Evolutionary conservation across 2,329 filamentous ascomycete genomes (phyloP).

Genomic region (Penicillium psychrosexuale): DNA sequence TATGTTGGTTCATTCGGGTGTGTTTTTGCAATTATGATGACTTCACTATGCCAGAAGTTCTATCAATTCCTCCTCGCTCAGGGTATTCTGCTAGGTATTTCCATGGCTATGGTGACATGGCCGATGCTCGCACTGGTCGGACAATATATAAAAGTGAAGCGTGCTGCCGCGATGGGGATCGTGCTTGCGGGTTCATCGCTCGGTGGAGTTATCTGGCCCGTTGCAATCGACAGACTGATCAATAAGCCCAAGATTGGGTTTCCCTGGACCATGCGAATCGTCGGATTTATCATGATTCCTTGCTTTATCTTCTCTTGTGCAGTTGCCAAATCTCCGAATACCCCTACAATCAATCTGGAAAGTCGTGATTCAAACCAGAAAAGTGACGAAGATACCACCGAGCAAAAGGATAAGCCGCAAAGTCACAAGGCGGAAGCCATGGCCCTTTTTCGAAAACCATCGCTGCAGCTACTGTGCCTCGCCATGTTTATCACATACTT

Average conservation of each 20-base stretch:
- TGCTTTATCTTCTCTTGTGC: conserved; percentile 32
- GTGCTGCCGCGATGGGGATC: conserved; percentile 33
- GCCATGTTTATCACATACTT: conserved; percentile 39
- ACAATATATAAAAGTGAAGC: conserved; percentile 29
- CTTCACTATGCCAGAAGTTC: conserved; percentile 35
- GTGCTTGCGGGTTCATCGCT: conserved; percentile 34
- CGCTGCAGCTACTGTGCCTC: conserved; percentile 26
- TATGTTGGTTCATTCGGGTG: conserved; percentile 27
- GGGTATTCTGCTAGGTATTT: conserved; percentile 33
- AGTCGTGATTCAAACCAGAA: background rate
- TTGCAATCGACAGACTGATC: conserved; percentile 31
- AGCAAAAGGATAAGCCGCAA: background rate
- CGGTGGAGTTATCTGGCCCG: conserved; percentile 38
- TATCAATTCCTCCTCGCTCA: conserved; percentile 43
- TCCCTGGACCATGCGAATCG: conserved; percentile 40
- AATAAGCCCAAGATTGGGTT: conserved; percentile 27
- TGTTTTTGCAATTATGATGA: conserved; percentile 38
- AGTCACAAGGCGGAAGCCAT: conserved; percentile 6
- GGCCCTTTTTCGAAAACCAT: conserved; percentile 18
- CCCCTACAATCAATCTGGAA: background rate
- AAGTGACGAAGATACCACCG: background rate
- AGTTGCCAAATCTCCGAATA: conserved; percentile 12
- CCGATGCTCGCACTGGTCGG: conserved; percentile 33
- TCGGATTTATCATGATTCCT: conserved; percentile 44
- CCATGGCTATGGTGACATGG: conserved; percentile 29